Base-by-base conservation (phyloP, 2,329 filamentous ascomycete genomes). In the Paraconiothyrium brasiliense region DNA sequence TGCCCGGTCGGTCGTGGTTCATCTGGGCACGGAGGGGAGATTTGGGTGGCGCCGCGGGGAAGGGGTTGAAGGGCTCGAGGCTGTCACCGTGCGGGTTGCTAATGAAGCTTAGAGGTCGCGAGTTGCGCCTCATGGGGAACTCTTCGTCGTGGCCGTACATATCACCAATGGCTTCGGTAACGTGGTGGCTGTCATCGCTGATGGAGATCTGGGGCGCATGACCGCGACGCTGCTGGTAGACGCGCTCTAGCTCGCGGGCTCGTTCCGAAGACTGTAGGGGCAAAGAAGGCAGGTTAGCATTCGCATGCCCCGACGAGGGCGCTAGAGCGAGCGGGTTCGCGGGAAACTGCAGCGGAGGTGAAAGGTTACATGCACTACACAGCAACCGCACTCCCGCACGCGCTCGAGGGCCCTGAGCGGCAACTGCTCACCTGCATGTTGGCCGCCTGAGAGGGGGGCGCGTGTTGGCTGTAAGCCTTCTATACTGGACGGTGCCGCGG, bases 111-210 rank as follows among this genome's bases (percentile, higher is more conserved):
- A 94, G 80, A 39, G 92, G 92, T 49, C 91, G 88, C 44, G 84
- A 87, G 69, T 87, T 85, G 71, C 83, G 81, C 69, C 80, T 83
- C 71, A 78, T 65, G 59, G 62, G 56, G 64, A 76, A 80, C 71
- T 92, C 87, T 76, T 93, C 90, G 71, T 92, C 87, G 74, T 92
- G 90, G 72, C 91, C 92, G 80, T 97, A 97, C 80, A 97, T 87
- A 71, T 93, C 93, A 56, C 92, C 92, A 79, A 97, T 97, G 62
- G 93, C 91, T 79, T 97, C 94, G 59, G 93, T 97, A 76, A 97
- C 92, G 86, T 97, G 94, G 81, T 97, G 93, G 81, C 87, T 93
- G 63, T 94, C 91, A 80, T 97, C 93, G 78, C 92, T 95, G 78
- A 97, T 90, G 70, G 87, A 89, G 64, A 89, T 82, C 69, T 89